Evolutionary conservation across 768 basidiomycete species (phyloP).

Genomic region (Austroboletus festivus): DNA sequence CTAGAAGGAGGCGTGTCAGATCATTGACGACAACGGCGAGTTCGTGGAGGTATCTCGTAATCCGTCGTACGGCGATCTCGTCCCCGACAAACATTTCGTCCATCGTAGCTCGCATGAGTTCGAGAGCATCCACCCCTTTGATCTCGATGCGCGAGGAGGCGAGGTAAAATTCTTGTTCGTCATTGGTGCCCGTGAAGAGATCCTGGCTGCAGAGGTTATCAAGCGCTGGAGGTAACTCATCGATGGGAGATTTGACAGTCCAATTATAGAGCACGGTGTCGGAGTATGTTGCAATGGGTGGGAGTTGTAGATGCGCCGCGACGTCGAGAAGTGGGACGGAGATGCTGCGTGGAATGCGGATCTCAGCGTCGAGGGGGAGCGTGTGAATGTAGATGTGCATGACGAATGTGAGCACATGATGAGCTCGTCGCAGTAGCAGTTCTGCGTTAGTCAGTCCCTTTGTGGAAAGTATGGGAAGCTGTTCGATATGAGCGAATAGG

Average conservation of each 20-base stretch:
- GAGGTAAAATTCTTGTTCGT: constrained; percentile 88
- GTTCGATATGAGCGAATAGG: neutral
- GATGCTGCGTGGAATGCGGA: constrained; percentile 66
- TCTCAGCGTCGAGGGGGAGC: constrained; percentile 44
- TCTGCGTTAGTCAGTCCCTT: constrained; percentile 47
- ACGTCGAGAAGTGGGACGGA: constrained; percentile 74
- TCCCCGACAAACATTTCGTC: constrained; percentile 86
- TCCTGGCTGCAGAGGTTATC: constrained; percentile 64
- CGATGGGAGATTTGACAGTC: constrained; percentile 35
- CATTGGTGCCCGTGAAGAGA: constrained; percentile 72
- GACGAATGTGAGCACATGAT: constrained; percentile 69
- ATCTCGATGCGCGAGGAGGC: constrained; percentile 85
- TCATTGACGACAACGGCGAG: constrained; percentile 65
- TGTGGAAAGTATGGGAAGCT: constrained; percentile 57
- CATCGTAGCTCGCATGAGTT: constrained; percentile 79
- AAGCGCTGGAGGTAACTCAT: constrained; percentile 35
- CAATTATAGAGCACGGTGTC: constrained; percentile 93
- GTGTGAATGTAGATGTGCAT: constrained; percentile 79
- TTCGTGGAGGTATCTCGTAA: constrained; percentile 59
- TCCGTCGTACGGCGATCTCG: constrained; percentile 58
- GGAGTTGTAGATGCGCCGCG: constrained; percentile 68
- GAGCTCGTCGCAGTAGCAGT: constrained; percentile 62
- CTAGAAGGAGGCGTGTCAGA: constrained; percentile 56
- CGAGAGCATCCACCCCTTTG: constrained; percentile 78
- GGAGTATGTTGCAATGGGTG: constrained; percentile 87